phyloP scores from a whole-genome alignment of 1,139 yeast species.

The Kodamaea sp. region DNA sequence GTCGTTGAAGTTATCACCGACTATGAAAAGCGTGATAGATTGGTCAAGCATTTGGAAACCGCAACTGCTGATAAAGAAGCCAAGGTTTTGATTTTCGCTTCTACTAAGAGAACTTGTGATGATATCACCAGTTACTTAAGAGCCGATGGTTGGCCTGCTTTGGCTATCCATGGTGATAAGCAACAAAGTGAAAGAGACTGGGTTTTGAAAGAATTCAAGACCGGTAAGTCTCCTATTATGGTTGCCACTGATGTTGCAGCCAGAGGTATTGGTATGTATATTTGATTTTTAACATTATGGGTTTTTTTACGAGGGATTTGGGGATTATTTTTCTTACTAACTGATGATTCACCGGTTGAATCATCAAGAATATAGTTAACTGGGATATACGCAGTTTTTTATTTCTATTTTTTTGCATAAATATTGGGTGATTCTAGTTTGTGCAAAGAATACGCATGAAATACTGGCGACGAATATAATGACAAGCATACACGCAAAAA shows the following conservation, averaged over 20 bases:
- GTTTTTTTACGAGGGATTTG: constrained; percentile 20
- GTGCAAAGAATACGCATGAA: constrained; percentile 1
- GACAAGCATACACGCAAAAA: constrained; percentile 7
- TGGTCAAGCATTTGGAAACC: constrained; percentile 75
- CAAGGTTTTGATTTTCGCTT: constrained; percentile 83
- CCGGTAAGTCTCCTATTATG: constrained; percentile 93
- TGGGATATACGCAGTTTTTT: constrained; percentile 1
- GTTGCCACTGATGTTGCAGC: constrained; percentile 99
- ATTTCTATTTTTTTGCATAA: background rate
- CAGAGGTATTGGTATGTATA: constrained; percentile 97
- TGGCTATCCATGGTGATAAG: constrained; percentile 98
- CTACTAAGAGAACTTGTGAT: constrained; percentile 97
- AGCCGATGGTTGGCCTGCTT: constrained; percentile 98
- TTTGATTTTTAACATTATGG: constrained; percentile 17
- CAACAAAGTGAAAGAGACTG: constrained; percentile 98
- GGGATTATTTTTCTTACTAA: constrained; percentile 12
- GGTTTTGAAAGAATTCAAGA: constrained; percentile 90
- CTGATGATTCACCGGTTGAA: background rate
- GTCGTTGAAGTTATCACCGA: constrained; percentile 87
- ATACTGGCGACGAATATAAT: constrained; percentile 1
- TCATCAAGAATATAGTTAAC: constrained; percentile 1
- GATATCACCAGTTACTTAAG: constrained; percentile 88
- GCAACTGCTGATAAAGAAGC: constrained; percentile 77
- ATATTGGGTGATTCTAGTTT: constrained; percentile 2
- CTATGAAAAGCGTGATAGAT: constrained; percentile 89